Evolutionary conservation across 768 basidiomycete genomes (phyloP), one percentile per base, ranked within the genome.

Genomic region (Amanita jacksonii): DNA sequence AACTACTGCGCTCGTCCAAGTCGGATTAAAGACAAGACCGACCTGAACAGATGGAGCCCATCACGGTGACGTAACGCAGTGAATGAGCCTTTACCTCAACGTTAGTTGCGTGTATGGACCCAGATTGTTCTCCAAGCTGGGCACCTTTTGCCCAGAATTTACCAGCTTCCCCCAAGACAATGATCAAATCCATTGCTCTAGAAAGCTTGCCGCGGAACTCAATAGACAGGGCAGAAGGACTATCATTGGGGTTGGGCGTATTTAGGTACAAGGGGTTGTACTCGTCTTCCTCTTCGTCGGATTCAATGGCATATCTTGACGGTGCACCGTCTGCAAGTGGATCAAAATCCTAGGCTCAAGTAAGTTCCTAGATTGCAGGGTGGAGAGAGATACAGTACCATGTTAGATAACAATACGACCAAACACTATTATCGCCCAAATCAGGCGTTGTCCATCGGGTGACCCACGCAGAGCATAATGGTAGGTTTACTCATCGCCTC

Each of bases 211-310:
- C 70, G 7, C 62, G 48, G 45, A 77, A 55, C 48, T 66, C 61
- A 51, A 76, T 52, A 25, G 64, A 57, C 31, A 54, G 36, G 3
- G 33, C 4, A 18, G 42, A 39, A 18, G 52, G 41, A n/a, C 49
- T 48, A 43, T 50, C 50, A 31, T 53, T 44, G 36, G 50, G 49
- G 43, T 38, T 54, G 50, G 47, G 16, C 19, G 50, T 9, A 35
- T 50, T 47, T 6, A 52, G 34, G 15, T 57, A 52, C 2, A 69
- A 55, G 10, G 73, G 73, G 42, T 73, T 72, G 48, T 66, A 65
- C 52, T 81, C 77, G 41, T 81, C 79, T 48, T 75, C 71, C 47
- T 79, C 78, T n/a, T 80, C 78, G 48, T 82, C 80, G 3, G 78
- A 80, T 52, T 82, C 80, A 38, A 81, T 60, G 28, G 73, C 73